These are phyloP conservation scores for Triadica sebifera DNA, from an alignment of 345 rosid species.

Conservation along the genomic window DNA sequence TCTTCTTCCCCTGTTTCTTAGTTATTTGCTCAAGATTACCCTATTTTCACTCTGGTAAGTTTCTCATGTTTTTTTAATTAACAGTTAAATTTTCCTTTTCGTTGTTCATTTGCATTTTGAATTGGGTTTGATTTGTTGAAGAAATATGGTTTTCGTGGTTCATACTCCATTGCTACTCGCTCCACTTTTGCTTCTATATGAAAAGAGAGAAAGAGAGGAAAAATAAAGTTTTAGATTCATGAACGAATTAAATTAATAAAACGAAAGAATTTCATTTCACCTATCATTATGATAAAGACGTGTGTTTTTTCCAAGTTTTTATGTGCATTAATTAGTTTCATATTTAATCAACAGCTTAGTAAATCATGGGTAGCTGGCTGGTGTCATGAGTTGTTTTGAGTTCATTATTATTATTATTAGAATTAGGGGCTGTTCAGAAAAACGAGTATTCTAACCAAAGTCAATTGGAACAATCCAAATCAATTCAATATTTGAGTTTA, in stretches of 20 bases:
- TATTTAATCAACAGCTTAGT: neutral
- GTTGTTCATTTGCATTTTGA: too few species aligned
- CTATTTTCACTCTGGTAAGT: slow-evolving; percentile 93
- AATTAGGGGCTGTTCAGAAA: too few species aligned
- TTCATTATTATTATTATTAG: slow-evolving; percentile 7
- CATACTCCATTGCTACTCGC: slow-evolving; percentile 8
- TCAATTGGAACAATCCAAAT: too few species aligned
- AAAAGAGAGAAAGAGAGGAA: slow-evolving; percentile 11
- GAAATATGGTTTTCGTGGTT: neutral
- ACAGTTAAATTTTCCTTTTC: neutral
- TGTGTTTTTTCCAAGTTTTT: neutral
- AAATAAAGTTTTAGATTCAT: neutral
- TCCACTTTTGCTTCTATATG: slow-evolving; percentile 14
- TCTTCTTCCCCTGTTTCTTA: slow-evolving; percentile 59
- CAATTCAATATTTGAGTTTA: too few species aligned
- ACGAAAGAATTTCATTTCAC: neutral
- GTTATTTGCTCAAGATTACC: slow-evolving; percentile 87
- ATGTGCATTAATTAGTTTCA: neutral
- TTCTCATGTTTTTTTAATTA: too few species aligned
- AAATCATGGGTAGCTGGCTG: slow-evolving; percentile 3
- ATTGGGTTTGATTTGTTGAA: neutral
- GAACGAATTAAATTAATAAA: neutral
- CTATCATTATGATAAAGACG: neutral
- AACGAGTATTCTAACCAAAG: too few species aligned
- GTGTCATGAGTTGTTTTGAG: neutral